Evolutionary conservation across 2,329 filamentous ascomycete species (phyloP), one percentile per base, ranked within the genome.

Genomic region (Cadophora luteo-olivacea): DNA sequence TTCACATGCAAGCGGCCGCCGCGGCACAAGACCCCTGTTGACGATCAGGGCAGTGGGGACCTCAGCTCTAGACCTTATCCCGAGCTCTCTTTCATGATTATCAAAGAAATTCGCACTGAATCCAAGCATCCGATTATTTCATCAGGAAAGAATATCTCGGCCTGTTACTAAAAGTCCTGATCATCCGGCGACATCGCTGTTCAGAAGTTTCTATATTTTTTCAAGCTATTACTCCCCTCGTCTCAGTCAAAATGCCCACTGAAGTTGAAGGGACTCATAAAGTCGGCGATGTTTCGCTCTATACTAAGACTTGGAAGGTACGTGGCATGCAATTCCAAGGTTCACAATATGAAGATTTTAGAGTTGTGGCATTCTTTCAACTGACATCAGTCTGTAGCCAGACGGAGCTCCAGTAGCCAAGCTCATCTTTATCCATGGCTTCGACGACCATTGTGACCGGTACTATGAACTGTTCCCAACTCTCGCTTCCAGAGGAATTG

Each of bases 361-460:
- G 2, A 52, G 22, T 22, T 48, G 9, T 38, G 41, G 3, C 16
- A 19, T 29, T 12, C 1, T 5, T 36, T 14, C 3, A 61, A 64
- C 70, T 70, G 36, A 69, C 25, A 16, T 41, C 52, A 63, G 12
- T 32, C 58, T 7, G 3, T 65, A 78, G 77, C 75, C 77, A 8
- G 73, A 76, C 45, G 70, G 57, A 16, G 67, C 73, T 2, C 66
- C 75, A 66, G 87, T 86, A 75, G 94, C 94, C 45, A 91, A 92
- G 73, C 79, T 97, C 61, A 84, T 96, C 75, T 92, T 97, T 80
- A 82, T 97, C 71, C 94, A 97, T 81, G 94, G 94, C 75, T 97
- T 94, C 84, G 93, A 89, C 79, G 94, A 97, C 80, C 93, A 97
- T 80, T 83, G 92, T 79, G 89, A 92, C 80, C 87, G 89, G 68